Evolutionary conservation across 73 alveolate species (phyloP), one percentile per base, ranked within the genome.

Genomic region (Blepharisma stoltei): DNA sequence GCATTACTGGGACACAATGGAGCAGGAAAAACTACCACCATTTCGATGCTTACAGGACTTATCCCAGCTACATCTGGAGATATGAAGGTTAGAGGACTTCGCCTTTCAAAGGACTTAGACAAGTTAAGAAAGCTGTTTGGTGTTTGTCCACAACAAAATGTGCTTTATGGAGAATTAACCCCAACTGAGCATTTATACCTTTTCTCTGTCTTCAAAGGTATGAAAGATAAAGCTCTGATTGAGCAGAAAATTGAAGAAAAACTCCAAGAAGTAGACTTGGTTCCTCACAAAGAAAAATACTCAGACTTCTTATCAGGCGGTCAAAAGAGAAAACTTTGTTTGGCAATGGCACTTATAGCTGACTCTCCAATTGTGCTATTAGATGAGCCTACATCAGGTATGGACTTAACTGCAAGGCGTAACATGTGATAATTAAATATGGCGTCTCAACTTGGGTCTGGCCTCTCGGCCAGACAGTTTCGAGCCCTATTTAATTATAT

Each of bases 1-100:
- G 99, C 98, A 7, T 83, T 96, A 21, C 82, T 96, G 6, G 98
- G 99, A 6, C 99, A 96, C 54, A 96, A 96, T 80, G 99, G 99
- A 6, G 98, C 99, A 46, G 99, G 99, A 38, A 96, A 96, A 75
- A 92, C 99, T 0, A 83, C 99, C 6, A 91, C 98, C 7, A 91
- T 95, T 27, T 86, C 95, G 6, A 89, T 93, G 95, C 82, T 93
- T 4, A 90, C 98, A 11, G 98, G 98, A 0, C 75, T 93, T 47
- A 60, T 87, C 50, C 84, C 80, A 55, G 71, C 94, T 7, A 78
- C 92, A 11, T 37, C 80, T 54, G 98, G 98, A 6, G 44, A 45
- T n/a, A 94, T 92, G 9, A 76, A 79, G 20, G 89, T 81, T 0
- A 81, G 50, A 54, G 95, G 95, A 6, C 75, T 71, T 21, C 92